Percentiles rank a stretch among this genome's conserved stretches.
Conservation (phyloP, 768 basidiomycete species). For the Tricholoma sp. region DNA sequence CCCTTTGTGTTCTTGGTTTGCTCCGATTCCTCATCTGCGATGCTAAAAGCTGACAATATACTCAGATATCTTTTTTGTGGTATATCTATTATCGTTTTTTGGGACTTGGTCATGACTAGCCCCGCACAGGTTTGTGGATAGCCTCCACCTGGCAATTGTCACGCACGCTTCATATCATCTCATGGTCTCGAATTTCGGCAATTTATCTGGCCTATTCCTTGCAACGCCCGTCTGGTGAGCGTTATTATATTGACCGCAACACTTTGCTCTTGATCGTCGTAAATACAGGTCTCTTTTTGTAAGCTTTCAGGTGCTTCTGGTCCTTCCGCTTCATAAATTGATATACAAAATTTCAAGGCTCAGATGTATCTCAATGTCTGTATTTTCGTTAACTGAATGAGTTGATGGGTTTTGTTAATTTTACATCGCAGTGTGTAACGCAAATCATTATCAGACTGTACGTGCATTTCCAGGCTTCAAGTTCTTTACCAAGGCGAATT, state of each 20-base stretch:
- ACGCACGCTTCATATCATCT: conserved; percentile 10
- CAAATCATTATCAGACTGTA: background rate
- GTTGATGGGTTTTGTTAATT: too few relatives aligned
- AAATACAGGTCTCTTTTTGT: background rate
- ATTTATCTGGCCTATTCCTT: background rate
- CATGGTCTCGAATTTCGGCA: conserved; percentile 10
- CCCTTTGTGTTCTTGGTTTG: too few relatives aligned
- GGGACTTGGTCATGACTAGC: too few relatives aligned
- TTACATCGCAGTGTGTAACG: background rate
- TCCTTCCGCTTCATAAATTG: background rate
- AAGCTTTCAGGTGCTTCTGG: background rate
- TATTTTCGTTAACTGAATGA: background rate
- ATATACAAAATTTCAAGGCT: conserved; percentile 8
- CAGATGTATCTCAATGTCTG: conserved; percentile 27
- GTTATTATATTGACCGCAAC: background rate
- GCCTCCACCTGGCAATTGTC: conserved; percentile 8
- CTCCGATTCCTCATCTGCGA: too few relatives aligned
- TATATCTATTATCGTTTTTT: too few relatives aligned
- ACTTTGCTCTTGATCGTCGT: background rate
- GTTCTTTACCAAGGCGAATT: background rate
- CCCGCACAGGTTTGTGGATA: conserved; percentile 6
- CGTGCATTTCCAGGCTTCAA: too few relatives aligned
- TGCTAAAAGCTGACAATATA: too few relatives aligned
- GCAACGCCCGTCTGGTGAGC: background rate
- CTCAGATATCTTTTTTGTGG: too few relatives aligned